Evolutionary conservation across 2,329 filamentous ascomycete species (phyloP), one percentile per base, ranked within the genome.

Genomic region (Sordariomycetes sp.): DNA sequence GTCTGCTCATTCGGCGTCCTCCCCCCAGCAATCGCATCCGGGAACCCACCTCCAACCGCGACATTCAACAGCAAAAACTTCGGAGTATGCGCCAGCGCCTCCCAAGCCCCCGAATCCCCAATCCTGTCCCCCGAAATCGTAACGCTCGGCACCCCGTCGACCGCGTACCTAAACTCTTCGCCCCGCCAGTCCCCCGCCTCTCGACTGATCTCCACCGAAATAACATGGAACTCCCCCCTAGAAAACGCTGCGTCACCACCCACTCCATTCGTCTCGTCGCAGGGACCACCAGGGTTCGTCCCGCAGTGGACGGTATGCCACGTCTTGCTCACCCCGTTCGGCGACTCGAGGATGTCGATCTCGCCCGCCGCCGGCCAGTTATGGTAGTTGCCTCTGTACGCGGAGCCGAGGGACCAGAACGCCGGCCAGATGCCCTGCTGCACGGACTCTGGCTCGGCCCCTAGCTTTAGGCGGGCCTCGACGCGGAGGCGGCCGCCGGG

Each of bases 401-500:
- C 62, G 7, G 65, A 59, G 4, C 74, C 74, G 34, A 77, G 68
- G 22, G 70, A 64, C 74, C 74, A 77, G 60, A 77, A 76, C 0
- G 74, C 74, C 0, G 70, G 72, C 74, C 75, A 77, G 62, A 76
- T 72, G n/a, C 74, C 72, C 53, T 68, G 61, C 59, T 72, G 68
- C 5, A 61, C 54, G 8, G 56, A 22, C 32, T 58, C 56, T 1
- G 66, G 36, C 20, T 64, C 63, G 56, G 34, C 57, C 17, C 71
- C 68, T 3, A 76, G 62, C 61, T 66, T 69, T 59, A 76, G 66
- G 17, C 61, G 61, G 5, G 70, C 67, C 62, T 76, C 69, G 55
- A 74, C 65, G 57, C 68, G 68, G 56, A 76, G 59, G 55, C 66
- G 67, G 35, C 67, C 62, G 52, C 70, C 69, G 3, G 62, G 28